Base-by-base conservation (phyloP, 768 basidiomycete genomes). In the Clathrus columnatus region DNA sequence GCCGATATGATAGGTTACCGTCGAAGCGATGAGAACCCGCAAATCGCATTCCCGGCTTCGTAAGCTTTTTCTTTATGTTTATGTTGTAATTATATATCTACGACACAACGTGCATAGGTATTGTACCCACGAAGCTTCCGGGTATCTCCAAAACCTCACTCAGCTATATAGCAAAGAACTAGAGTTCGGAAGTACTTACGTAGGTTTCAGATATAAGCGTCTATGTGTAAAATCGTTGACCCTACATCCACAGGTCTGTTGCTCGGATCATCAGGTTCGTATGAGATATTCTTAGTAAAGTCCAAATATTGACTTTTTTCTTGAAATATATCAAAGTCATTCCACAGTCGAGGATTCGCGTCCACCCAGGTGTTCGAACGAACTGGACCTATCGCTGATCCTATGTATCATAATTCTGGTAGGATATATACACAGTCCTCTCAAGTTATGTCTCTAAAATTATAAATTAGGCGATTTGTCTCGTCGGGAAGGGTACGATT, bases 1-100 rank as follows among this genome's bases (percentile, higher is more conserved):
- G 88, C 88, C 0, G 93, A 96, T 63, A 95, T 95, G 93, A 76
- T 89, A 42, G 93, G 82, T 0, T 95, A 92, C 66, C 89, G 83
- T 58, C 82, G 73, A 20, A 79, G 81, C 0, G 78, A 77, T 26
- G 93, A 96, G 70, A 87, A 88, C 10, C 67, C 78, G 1, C 93
- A 96, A 65, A 77, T 96, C 7, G 91, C 87, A 16, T 76, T 94
- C 28, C 91, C 93, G 5, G 76, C 77, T 21, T 59, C 62, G 88
- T 91, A 48, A 51, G 80, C 72, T 17, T 54, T n/a, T n/a, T n/a
- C n/a, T 10, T 7, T n/a, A 29, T 28, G 44, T 21, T 21, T 50
- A 18, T 52, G n/a, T 2, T 14, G 10, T 5, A 5, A 20, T 36
- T n/a, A 10, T 18, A 23, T 51, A 10, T 48, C 10, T n/a, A n/a